Evolutionary conservation across 1,284 basidiomycete species (phyloP), one percentile per base, ranked within the genome.

Genomic region (Cryptococcus hybrid): DNA sequence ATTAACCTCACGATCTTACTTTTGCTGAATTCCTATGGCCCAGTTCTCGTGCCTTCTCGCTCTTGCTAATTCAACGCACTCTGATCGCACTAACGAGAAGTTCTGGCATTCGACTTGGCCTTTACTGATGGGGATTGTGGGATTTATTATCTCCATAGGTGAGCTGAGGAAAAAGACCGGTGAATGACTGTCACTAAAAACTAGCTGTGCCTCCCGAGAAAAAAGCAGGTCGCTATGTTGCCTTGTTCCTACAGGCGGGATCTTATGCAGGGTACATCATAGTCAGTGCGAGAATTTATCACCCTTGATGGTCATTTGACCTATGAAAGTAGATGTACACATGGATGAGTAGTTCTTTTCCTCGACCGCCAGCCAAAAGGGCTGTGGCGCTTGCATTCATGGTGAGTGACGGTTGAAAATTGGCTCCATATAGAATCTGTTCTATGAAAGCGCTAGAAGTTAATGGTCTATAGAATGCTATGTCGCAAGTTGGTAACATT

Each of bases 1-100:
- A 42, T 39, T 18, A 35, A 35, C 39, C 37, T 9, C 43, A 30
- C n/a, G 8, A 15, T 46, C 18, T 4, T 8, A 13, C 12, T n/a
- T 15, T 38, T 9, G 39, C 42, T 52, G 39, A 50, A 18, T 9
- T 7, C 36, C n/a, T 9, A 11, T 15, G 51, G 13, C 15, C 4
- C 47, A 67, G 65, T 84, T 89, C 69, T 83, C 87, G 0, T 84
- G 85, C 3, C 69, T 84, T 13, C 78, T 83, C 38, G 48, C 60
- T 7, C 81, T 83, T 52, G 37, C 83, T 47, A 86, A 83, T 65
- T 85, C 86, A 2, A 84, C 84, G 81, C 82, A 88, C 68, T 84
- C 85, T 5, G 89, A 92, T 74, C 80, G 80, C 56, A 67, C 62
- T 9, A 65, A 69, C 40, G 71, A 74, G 63, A 70, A 71, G 51